Evolutionary conservation across 345 rosid genomes (phyloP).

Genomic region (Lepidium aucheri): DNA sequence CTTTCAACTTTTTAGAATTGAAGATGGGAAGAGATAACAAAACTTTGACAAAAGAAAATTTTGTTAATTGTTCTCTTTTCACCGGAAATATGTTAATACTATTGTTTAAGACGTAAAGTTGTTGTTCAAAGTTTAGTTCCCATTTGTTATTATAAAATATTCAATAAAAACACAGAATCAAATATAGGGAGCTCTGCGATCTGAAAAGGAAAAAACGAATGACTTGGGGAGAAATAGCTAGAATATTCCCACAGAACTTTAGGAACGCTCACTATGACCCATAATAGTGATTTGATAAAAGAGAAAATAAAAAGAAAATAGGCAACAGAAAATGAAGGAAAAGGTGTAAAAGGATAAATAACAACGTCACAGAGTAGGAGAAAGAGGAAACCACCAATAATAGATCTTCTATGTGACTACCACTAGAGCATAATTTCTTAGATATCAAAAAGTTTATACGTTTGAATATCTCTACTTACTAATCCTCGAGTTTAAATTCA

Average conservation of each 20-base stretch:
- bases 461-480: background rate
- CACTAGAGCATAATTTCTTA: background rate
- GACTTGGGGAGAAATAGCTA: slow-evolving; percentile 2
- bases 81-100: background rate
- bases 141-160: slow-evolving; percentile 7
- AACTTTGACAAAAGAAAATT: slow-evolving; percentile 14
- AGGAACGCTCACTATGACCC: slow-evolving; percentile 7
- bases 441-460: background rate
- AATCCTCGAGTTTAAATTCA: background rate
- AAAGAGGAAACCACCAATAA: slow-evolving; percentile 3
- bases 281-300: background rate
- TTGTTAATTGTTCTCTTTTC: background rate
- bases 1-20: slow-evolving; percentile 1
- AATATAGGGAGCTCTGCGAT: background rate
- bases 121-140: slow-evolving; percentile 5
- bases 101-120: slow-evolving; percentile 13
- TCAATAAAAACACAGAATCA: background rate
- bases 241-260: slow-evolving; percentile 14
- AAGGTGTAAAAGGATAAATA: background rate
- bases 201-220: background rate
- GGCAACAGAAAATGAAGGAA: background rate
- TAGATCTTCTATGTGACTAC: slow-evolving; percentile 5
- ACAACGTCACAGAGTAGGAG: slow-evolving; percentile 1
- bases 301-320: background rate
- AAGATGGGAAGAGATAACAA: slow-evolving; percentile 13